Evolutionary conservation across 2,329 filamentous ascomycete species (phyloP), one percentile per base, ranked within the genome.

Genomic region (Xylariales sp.): DNA sequence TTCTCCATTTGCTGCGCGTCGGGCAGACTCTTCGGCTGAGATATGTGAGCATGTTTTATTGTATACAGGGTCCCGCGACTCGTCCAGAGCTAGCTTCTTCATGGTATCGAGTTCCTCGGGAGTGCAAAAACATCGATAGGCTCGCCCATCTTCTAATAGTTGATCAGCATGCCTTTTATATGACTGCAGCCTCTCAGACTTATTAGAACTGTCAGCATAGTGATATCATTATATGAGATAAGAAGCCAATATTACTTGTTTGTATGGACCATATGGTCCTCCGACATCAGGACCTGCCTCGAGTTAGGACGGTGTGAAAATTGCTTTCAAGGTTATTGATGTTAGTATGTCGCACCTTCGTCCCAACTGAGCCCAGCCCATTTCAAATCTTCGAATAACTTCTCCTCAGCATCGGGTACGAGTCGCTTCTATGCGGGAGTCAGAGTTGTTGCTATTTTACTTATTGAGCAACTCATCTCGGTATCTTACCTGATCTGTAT

Each of bases 281-380:
- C 91, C 93, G 46, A 93, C 85, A 74, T 92, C 87, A 3, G 96
- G 96, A 3, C 94, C 91, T 92, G 70, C 49, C 39, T 12, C 18
- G 36, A 56, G 49, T 71, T 54, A 73, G 60, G 65, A 72, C 52
- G 48, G 69, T 28, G n/a, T 14, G 10, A 41, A 30, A 55, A 56
- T n/a, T 5, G 28, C 41, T 23, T 23, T 32, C 28, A 45, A 16
- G 1, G 32, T 32, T 12, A 36, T 18, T n/a, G 41, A 7, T 30
- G 4, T 41, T 32, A 18, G 53, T 23, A 57, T 61, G 41, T 64
- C 74, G 46, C 74, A 90, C 90, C 94, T 88, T 99, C 97, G 80
- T 97, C 94, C 95, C 95, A 99, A 61, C 91, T 83, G 39, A 99
- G 82, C 0, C 94, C 94, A 18, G 94, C 92, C 96, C 96, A 99